Conservation (phyloP, 305 asterid species). For the Fraxinus sp. region DNA sequence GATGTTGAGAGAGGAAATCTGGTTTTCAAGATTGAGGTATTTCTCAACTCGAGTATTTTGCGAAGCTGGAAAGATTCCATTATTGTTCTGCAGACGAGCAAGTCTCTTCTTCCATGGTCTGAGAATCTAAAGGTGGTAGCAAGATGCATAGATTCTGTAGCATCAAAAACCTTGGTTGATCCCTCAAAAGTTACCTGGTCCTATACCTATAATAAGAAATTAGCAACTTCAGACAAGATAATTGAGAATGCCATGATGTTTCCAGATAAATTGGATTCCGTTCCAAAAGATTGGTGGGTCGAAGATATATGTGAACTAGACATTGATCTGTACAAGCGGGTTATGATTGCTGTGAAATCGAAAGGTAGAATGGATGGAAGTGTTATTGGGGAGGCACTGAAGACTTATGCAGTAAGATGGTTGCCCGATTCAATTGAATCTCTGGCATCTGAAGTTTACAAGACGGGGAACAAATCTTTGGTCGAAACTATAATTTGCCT, state of each 20-base stretch:
- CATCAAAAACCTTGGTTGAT: constrained; percentile 79
- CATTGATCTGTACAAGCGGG: constrained; percentile 71
- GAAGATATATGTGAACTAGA: constrained; percentile 86
- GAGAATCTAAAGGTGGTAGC: constrained; percentile 70
- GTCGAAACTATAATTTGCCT: constrained; percentile 80
- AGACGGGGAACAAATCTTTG: constrained; percentile 56
- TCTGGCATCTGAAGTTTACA: constrained; percentile 63
- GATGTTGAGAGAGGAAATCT: constrained; percentile 80
- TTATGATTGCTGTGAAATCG: constrained; percentile 70
- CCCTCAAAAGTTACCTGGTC: constrained; percentile 80
- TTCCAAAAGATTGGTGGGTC: constrained; percentile 87
- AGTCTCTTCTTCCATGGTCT: constrained; percentile 74
- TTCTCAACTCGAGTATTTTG: constrained; percentile 71
- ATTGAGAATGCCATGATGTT: constrained; percentile 39
- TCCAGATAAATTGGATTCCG: constrained; percentile 35
- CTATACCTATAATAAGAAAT: constrained; percentile 67
- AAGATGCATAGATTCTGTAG: constrained; percentile 72
- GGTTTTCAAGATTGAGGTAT: constrained; percentile 67
- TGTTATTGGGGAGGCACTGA: constrained; percentile 75
- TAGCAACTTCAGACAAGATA: constrained; percentile 44
- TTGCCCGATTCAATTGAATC: constrained; percentile 76
- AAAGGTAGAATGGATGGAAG: constrained; percentile 76
- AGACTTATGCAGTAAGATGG: constrained; percentile 79
- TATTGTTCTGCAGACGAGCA: constrained; percentile 76
- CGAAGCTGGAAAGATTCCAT: constrained; percentile 92